phyloP scores from a whole-genome alignment of 108 stramenopile genomes.

The Stephanodiscus minutulus region DNA sequence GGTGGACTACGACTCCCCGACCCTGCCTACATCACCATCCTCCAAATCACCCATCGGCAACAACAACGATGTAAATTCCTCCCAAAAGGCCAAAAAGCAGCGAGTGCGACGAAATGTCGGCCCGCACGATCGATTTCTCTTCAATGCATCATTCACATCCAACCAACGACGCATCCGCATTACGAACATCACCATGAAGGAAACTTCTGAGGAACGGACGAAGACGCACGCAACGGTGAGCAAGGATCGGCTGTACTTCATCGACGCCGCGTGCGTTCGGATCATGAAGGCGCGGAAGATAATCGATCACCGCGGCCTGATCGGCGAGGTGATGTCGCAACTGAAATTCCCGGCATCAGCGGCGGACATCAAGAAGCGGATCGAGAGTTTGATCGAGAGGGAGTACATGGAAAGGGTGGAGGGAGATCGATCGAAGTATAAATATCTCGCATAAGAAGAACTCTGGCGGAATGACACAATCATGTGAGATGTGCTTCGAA shows the following conservation, averaged over 20 bases:
- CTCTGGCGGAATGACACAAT: neutral
- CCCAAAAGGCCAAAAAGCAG: conserved; percentile 52
- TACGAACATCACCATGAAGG: conserved; percentile 93
- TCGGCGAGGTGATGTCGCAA: conserved; percentile 92
- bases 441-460: conserved; percentile 94
- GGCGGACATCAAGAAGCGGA: conserved; percentile 92
- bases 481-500: too few species aligned
- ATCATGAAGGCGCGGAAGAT: conserved; percentile 99
- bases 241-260: conserved; percentile 92
- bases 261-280: conserved; percentile 96
- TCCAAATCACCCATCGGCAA: conserved; percentile 9
- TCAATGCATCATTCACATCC: conserved; percentile 81
- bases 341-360: conserved; percentile 89
- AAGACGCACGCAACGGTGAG: conserved; percentile 92
- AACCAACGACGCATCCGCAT: conserved; percentile 92
- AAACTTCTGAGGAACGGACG: conserved; percentile 89
- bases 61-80: conserved; percentile 35
- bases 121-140: conserved; percentile 76
- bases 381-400: conserved; percentile 96
- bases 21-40: conserved; percentile 4
- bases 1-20: conserved; percentile 42
- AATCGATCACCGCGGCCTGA: conserved; percentile 83
- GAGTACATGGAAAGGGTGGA: conserved; percentile 97
- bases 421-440: conserved; percentile 88
- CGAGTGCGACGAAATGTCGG: conserved; percentile 71